phyloP scores from a whole-genome alignment of 1,139 yeast species.

The Blastobotrys buckinghamii region DNA sequence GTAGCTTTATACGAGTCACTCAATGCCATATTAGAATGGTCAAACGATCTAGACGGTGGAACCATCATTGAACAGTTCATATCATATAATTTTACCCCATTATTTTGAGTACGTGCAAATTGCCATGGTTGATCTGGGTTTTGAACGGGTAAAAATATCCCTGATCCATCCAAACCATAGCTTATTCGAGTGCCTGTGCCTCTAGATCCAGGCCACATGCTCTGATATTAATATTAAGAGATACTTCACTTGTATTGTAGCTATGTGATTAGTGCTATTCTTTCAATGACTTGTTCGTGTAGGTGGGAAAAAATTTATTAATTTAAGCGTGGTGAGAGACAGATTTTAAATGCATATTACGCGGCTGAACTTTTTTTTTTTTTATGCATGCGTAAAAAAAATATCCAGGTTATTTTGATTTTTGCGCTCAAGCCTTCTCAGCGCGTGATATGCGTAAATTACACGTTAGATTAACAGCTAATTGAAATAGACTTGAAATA shows the following conservation, averaged over 20 bases:
- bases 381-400: too few relatives aligned
- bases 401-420: too few relatives aligned
- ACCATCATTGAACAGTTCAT: constrained; percentile 12
- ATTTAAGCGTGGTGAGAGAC: too few relatives aligned
- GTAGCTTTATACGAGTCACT: not conserved
- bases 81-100: constrained; percentile 18
- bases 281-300: too few relatives aligned
- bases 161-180: constrained; percentile 24
- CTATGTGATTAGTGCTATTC: not conserved
- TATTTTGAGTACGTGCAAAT: constrained; percentile 22
- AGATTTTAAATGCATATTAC: too few relatives aligned
- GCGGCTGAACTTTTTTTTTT: too few relatives aligned
- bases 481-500: too few relatives aligned
- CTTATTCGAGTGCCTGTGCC: constrained; percentile 16
- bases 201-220: constrained; percentile 19
- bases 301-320: too few relatives aligned
- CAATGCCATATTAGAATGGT: not conserved
- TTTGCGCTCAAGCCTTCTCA: too few relatives aligned
- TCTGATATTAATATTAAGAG: too few relatives aligned
- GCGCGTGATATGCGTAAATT: too few relatives aligned
- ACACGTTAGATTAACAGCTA: too few relatives aligned
- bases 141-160: constrained; percentile 18
- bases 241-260: not conserved
- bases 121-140: constrained; percentile 20
- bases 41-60: constrained; percentile 7